phyloP scores from a whole-genome alignment of 371 early-diverging fungal genomes.

The Apophysomyces trapeziformis region DNA sequence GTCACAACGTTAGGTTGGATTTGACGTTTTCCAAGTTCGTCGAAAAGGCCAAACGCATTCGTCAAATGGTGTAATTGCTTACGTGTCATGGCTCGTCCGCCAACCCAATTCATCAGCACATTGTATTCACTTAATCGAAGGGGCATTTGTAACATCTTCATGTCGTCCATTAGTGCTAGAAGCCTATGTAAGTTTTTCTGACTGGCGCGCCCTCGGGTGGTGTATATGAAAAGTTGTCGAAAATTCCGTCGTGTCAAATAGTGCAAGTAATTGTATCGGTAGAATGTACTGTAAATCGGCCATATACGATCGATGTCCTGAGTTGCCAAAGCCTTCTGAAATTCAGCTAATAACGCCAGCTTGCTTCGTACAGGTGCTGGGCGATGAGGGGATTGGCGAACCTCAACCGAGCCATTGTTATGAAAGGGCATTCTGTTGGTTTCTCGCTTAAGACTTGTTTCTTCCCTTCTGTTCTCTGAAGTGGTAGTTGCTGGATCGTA shows the following conservation, averaged over 20 bases:
- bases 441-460: not conserved
- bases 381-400: not conserved
- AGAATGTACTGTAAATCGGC: slow-evolving; percentile 47
- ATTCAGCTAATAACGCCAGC: slow-evolving; percentile 32
- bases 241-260: slow-evolving; percentile 37
- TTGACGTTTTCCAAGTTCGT: slow-evolving; percentile 33
- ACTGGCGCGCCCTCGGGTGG: slow-evolving; percentile 31
- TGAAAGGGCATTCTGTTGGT: not conserved
- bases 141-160: slow-evolving; percentile 31
- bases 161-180: slow-evolving; percentile 44
- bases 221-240: slow-evolving; percentile 36
- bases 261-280: slow-evolving; percentile 28
- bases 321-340: slow-evolving; percentile 43
- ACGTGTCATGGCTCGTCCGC: slow-evolving; percentile 38
- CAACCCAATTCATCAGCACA: slow-evolving; percentile 46
- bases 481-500: not conserved
- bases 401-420: not conserved
- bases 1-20: slow-evolving; percentile 33
- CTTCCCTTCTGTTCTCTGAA: not conserved
- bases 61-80: slow-evolving; percentile 37
- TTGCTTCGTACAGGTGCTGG: slow-evolving; percentile 19
- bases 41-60: slow-evolving; percentile 43
- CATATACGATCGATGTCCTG: slow-evolving; percentile 53
- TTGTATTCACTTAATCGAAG: slow-evolving; percentile 44
- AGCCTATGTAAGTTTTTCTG: slow-evolving; percentile 45